Conservation (phyloP, 345 rosid genomes). For the Cardamine chenopodiifolia region DNA sequence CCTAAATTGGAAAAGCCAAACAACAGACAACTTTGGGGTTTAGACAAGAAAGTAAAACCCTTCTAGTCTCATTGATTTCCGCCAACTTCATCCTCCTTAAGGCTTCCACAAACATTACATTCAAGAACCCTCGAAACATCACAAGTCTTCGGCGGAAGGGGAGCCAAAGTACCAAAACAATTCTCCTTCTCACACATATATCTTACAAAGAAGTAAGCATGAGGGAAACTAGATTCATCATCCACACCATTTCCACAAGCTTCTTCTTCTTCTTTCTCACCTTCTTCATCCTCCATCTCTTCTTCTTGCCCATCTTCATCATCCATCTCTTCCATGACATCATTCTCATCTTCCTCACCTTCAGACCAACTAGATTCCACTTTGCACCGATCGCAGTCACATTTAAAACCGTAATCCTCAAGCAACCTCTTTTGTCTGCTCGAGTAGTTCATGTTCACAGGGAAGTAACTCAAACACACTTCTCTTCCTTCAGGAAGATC, state of each 20-base stretch:
- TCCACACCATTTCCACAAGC: slow-evolving; percentile 30
- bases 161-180: slow-evolving; percentile 85
- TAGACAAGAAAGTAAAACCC: no score
- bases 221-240: slow-evolving; percentile 60
- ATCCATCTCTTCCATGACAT: slow-evolving; percentile 35
- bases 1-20: no score
- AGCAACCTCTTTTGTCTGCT: slow-evolving; percentile 62
- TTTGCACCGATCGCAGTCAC: slow-evolving; percentile 85
- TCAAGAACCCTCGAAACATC: slow-evolving; percentile 59
- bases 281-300: slow-evolving; percentile 43
- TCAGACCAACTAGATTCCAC: slow-evolving; percentile 92
- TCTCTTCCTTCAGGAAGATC: slow-evolving; percentile 84
- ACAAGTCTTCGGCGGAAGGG: slow-evolving; percentile 53
- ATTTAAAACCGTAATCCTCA: slow-evolving; percentile 77
- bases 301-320: slow-evolving; percentile 48
- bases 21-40: no score
- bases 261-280: slow-evolving; percentile 28
- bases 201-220: slow-evolving; percentile 76
- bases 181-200: slow-evolving; percentile 69
- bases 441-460: slow-evolving; percentile 67
- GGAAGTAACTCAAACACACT: slow-evolving; percentile 89
- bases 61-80: neutral
- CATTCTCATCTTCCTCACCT: slow-evolving; percentile 54
- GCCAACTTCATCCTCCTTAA: slow-evolving; percentile 52
- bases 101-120: slow-evolving; percentile 82